A percentile compares a stretch with the other conserved stretches of the same genome.
Conservation (phyloP, 192 early-diverging fungal species). For the Endogone sp. region DNA sequence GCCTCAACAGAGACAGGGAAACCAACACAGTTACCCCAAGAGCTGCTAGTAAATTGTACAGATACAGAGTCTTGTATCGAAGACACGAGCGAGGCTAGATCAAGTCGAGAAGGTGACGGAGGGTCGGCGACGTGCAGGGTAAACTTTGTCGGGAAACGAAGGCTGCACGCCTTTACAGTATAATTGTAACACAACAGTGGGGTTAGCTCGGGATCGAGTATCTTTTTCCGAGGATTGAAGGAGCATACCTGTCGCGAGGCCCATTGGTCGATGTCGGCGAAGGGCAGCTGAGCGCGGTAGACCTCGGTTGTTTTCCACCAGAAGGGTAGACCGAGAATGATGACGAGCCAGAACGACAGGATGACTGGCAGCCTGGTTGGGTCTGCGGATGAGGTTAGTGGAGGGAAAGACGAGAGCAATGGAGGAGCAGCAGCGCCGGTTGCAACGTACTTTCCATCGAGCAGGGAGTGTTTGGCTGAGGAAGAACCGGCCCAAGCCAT, state of each 20-base stretch:
- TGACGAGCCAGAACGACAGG: conserved; percentile 48
- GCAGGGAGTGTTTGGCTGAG: too few species aligned
- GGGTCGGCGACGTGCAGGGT: neutral
- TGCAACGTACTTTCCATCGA: too few species aligned
- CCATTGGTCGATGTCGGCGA: conserved; percentile 56
- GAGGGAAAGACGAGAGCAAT: neutral
- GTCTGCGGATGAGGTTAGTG: neutral
- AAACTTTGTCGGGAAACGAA: neutral
- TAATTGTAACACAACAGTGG: too few species aligned
- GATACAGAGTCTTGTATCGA: neutral
- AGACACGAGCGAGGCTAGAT: neutral
- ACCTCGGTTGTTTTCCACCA: conserved; percentile 85
- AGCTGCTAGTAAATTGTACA: neutral
- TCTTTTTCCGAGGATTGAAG: neutral
- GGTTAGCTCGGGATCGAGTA: too few species aligned
- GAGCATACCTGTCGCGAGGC: conserved; percentile 1
- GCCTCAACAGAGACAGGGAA: neutral
- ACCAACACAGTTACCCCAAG: neutral
- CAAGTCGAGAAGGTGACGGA: neutral
- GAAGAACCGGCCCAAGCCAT: neutral
- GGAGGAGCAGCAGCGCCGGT: too few species aligned
- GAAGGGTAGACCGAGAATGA: conserved; percentile 63
- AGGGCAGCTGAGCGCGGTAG: conserved; percentile 69
- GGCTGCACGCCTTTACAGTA: neutral
- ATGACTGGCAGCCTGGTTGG: conserved; percentile 33